A percentile compares a stretch with the other conserved stretches of the same genome.
Conservation (phyloP, 2,329 filamentous ascomycete genomes). For the Emmonsia crescens region DNA sequence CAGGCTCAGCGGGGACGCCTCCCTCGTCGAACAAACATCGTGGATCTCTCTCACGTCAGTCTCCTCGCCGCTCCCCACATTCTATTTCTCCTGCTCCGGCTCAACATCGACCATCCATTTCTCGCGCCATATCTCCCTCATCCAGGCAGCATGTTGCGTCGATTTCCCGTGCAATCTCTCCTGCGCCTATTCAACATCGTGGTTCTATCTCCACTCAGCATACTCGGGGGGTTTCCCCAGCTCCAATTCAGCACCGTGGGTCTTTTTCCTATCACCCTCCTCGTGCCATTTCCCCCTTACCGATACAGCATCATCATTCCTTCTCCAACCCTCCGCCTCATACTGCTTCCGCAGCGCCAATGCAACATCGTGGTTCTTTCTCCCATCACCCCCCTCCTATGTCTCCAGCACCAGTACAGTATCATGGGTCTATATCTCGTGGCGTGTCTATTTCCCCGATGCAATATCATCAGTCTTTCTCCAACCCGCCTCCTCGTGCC, state of each 20-base stretch:
- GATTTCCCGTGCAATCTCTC: slow-evolving; percentile 10
- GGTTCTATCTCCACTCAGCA: not conserved
- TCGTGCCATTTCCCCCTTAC: slow-evolving; percentile 2
- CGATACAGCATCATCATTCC: not conserved
- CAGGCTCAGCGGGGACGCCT: not conserved
- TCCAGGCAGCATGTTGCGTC: not conserved
- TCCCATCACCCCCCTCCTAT: slow-evolving; percentile 1
- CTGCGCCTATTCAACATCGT: slow-evolving; percentile 5
- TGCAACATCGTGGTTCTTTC: slow-evolving; percentile 4
- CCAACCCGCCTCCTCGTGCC: too few relatives aligned
- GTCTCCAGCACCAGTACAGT: not conserved
- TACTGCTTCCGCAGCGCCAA: not conserved
- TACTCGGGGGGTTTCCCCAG: not conserved
- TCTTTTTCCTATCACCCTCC: slow-evolving; percentile 10
- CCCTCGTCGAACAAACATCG: slow-evolving; percentile 22
- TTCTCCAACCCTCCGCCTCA: not conserved
- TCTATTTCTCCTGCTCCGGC: not conserved
- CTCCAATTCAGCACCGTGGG: not conserved
- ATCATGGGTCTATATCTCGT: not conserved
- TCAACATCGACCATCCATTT: slow-evolving; percentile 8
- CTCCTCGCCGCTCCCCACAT: not conserved
- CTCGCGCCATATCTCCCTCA: slow-evolving; percentile 11
- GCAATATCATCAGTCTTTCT: too few relatives aligned
- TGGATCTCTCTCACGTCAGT: slow-evolving; percentile 22
- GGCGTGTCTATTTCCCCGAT: not conserved